These are phyloP conservation scores for Exophiala xenobiotica DNA, from an alignment of 2,329 filamentous ascomycete genomes.

Conservation along the genomic window DNA sequence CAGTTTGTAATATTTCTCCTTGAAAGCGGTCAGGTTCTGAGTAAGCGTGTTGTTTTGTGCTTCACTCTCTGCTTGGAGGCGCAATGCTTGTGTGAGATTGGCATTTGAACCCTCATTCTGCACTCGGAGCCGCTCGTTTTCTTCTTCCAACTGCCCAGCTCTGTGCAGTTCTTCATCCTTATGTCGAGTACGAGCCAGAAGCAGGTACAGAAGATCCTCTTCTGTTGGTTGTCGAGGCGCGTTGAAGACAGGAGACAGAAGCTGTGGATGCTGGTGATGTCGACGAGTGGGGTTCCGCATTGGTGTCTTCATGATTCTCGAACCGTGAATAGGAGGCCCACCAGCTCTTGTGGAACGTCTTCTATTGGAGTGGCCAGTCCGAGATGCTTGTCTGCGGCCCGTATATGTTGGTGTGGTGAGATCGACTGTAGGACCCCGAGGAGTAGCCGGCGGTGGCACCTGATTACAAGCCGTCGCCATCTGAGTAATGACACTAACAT, in stretches of 20 bases:
- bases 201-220: constrained; percentile 25
- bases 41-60: constrained; percentile 9
- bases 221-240: constrained; percentile 14
- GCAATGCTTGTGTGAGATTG: constrained; percentile 7
- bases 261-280: background rate
- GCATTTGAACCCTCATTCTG: constrained; percentile 7
- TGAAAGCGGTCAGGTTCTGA: constrained; percentile 12
- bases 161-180: constrained; percentile 3
- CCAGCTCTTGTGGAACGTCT: no score
- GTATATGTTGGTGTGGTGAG: no score
- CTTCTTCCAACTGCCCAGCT: constrained; percentile 9
- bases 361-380: no score
- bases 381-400: no score
- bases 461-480: no score
- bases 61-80: constrained; percentile 6
- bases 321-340: no score
- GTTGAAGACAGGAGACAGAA: background rate
- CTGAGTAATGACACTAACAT: no score
- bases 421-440: no score
- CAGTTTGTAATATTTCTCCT: constrained; percentile 26
- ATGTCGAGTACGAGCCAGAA: constrained; percentile 22
- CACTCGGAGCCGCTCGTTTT: constrained; percentile 10
- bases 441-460: no score
- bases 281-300: background rate
- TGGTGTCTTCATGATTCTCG: no score